phyloP scores from a whole-genome alignment of 306 rosid genomes.

The Vigna trinervia region DNA sequence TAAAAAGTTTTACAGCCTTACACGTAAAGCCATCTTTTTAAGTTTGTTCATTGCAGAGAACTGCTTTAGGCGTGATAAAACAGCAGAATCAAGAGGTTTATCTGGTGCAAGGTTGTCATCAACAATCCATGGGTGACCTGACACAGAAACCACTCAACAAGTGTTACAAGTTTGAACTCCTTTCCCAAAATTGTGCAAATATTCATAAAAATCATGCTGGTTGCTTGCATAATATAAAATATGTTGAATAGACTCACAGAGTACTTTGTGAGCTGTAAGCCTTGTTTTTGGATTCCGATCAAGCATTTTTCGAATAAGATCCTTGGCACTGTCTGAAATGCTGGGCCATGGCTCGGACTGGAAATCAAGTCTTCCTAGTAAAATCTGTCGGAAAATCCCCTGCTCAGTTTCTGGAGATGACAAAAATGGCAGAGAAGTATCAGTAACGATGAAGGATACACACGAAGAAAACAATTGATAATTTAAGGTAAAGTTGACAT shows the following conservation, averaged over 20 bases:
- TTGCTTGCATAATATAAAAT: constrained; percentile 13
- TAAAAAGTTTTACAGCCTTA: constrained; percentile 44
- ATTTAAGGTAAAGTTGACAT: constrained; percentile 17
- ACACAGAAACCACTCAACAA: constrained; percentile 36
- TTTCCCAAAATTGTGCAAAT: constrained; percentile 16
- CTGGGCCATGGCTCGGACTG: constrained; percentile 69
- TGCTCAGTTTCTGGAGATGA: constrained; percentile 56
- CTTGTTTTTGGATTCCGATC: constrained; percentile 58
- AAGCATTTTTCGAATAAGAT: constrained; percentile 65
- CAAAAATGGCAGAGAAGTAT: constrained; percentile 30
- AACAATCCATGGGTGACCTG: constrained; percentile 72
- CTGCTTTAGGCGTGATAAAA: constrained; percentile 62
- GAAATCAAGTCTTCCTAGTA: constrained; percentile 56
- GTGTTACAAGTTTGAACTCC: background rate
- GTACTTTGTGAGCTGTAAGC: constrained; percentile 59
- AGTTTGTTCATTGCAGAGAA: constrained; percentile 75
- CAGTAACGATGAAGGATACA: constrained; percentile 35
- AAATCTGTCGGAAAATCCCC: constrained; percentile 62
- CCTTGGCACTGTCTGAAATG: constrained; percentile 69
- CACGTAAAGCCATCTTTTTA: constrained; percentile 72
- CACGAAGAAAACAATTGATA: constrained; percentile 28
- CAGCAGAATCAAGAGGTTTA: constrained; percentile 71
- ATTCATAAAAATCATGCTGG: constrained; percentile 13
- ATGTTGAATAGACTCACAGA: constrained; percentile 46
- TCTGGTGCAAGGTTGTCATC: constrained; percentile 65